A percentile compares a stretch with the other conserved stretches of the same genome.
phyloP scores from a whole-genome alignment of 257 asterid genomes.

The Solanum gandarillasii region DNA sequence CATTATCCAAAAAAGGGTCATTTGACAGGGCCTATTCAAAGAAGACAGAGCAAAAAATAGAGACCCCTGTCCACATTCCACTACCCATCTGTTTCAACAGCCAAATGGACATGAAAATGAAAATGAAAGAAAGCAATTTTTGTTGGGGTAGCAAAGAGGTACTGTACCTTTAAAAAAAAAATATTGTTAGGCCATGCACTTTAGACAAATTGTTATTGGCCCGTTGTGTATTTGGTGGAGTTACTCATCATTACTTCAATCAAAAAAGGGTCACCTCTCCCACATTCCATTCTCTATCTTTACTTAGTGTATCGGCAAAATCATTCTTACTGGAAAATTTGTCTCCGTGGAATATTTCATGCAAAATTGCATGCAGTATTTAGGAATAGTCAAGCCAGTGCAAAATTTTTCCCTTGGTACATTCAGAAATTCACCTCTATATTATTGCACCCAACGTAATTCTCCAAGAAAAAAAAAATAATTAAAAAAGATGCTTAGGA shows the following conservation, averaged over 20 bases:
- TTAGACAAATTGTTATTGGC: constrained; percentile 14
- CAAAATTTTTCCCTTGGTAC: not conserved
- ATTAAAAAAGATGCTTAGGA: not conserved
- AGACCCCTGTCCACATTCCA: constrained; percentile 1
- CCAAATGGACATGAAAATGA: constrained; percentile 9
- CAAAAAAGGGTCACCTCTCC: constrained; percentile 8
- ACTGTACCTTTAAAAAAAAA: not conserved
- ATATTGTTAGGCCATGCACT: constrained; percentile 9
- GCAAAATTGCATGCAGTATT: constrained; percentile 9
- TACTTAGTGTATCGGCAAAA: not conserved
- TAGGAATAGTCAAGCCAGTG: not conserved
- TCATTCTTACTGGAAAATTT: constrained; percentile 27
- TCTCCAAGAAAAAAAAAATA: not conserved
- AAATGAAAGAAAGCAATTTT: constrained; percentile 10
- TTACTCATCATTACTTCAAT: constrained; percentile 23
- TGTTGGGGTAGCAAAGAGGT: not conserved
- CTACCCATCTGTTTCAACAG: constrained; percentile 5
- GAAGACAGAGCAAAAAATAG: constrained; percentile 11
- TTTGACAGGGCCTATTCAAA: constrained; percentile 5
- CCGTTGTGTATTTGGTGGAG: constrained; percentile 10
- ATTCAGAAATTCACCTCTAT: not conserved
- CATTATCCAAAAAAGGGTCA: not conserved
- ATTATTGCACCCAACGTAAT: not conserved
- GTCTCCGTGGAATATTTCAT: constrained; percentile 16
- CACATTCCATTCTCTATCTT: not conserved